Evolutionary conservation across 1,284 basidiomycete species (phyloP), one percentile per base, ranked within the genome.

Genomic region (Erythrobasidium hasegawianum): DNA sequence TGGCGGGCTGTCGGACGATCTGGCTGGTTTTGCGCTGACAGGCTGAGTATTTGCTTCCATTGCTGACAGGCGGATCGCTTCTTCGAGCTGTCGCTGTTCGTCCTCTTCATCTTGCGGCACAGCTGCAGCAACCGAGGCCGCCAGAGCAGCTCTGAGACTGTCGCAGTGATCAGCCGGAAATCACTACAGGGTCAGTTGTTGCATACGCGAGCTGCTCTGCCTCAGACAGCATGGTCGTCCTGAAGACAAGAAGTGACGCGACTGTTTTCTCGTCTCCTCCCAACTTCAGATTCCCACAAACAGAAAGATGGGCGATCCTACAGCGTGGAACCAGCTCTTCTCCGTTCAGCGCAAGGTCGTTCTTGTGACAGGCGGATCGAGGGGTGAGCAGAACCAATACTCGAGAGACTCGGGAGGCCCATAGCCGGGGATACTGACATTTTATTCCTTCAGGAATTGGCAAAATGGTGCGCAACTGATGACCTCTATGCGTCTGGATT

Each of bases 351-450:
- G 79, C 53, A 87, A 86, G 73, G 77, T 77, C 22, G 61, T 70
- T 18, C 45, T 52, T 39, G 80, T 87, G 40, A 87, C 86, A 0
- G 87, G 86, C n/a, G 86, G 86, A n/a, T 86, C 83, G 11, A 70
- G 71, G 40, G 73, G 73, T 29, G 68, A 70, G 71, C 45, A 67
- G 64, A 18, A n/a, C n/a, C n/a, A n/a, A n/a, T n/a, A 50, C 58
- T 52, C 26, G 13, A 22, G 18, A 11, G n/a, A n/a, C n/a, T n/a
- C n/a, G n/a, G n/a, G n/a, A n/a, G n/a, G n/a, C n/a, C n/a, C n/a
- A n/a, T n/a, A n/a, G n/a, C n/a, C n/a, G n/a, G n/a, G n/a, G n/a
- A n/a, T n/a, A 24, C 27, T 54, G 29, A 53, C 22, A 16, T 38
- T n/a, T 33, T n/a, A n/a, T n/a, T 38, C n/a, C 20, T 47, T 79